phyloP scores from a whole-genome alignment of 257 asterid species.

The Parsonsia alboflavescens region DNA sequence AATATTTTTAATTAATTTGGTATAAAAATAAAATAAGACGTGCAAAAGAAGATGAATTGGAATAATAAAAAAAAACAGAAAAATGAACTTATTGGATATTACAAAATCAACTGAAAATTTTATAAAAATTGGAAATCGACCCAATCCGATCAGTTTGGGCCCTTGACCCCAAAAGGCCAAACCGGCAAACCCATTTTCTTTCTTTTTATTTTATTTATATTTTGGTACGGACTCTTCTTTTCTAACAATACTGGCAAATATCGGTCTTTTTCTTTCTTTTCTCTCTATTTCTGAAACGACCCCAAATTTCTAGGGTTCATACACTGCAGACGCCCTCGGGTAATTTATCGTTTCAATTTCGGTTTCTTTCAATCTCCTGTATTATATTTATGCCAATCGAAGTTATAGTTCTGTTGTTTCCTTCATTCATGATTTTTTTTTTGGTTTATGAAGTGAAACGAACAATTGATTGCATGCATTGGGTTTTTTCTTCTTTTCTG shows the following conservation, averaged over 20 bases:
- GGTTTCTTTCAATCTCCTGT: not conserved
- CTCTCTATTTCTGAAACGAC: constrained; percentile 10
- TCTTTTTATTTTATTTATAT: not conserved
- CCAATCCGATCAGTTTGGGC: not conserved
- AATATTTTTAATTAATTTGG: too few relatives aligned
- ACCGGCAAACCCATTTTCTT: not conserved
- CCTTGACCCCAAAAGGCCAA: too few relatives aligned
- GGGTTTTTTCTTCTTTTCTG: not conserved
- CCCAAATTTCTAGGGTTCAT: constrained; percentile 13
- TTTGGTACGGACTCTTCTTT: not conserved
- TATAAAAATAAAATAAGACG: too few relatives aligned
- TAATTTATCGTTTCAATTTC: not conserved
- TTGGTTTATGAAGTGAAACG: not conserved
- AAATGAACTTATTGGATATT: not conserved
- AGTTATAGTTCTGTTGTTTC: not conserved
- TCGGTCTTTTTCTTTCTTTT: not conserved
- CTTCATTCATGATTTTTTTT: not conserved
- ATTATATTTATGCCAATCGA: not conserved
- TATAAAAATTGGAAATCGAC: not conserved
- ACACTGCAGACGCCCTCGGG: not conserved
- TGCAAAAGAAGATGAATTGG: too few relatives aligned
- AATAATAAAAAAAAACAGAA: too few relatives aligned
- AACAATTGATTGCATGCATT: not conserved
- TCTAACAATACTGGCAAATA: not conserved
- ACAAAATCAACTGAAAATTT: not conserved